Conservation (phyloP, 139 green algal species). For the Dunaliella primolecta region DNA sequence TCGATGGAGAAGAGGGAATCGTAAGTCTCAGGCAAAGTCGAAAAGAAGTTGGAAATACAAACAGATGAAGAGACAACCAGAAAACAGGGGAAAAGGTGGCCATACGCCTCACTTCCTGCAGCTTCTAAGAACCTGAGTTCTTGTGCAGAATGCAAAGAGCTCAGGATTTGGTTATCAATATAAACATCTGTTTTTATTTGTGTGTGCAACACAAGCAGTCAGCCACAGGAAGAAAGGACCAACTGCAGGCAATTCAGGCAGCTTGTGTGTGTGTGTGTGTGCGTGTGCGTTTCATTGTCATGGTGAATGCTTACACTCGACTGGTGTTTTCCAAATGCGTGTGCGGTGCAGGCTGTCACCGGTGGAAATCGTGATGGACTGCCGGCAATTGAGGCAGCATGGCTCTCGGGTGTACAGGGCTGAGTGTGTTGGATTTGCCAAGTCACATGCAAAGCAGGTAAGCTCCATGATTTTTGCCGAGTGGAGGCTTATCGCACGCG, state of each 20-base stretch:
- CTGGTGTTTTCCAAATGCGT: neutral
- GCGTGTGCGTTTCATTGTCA: conserved; percentile 5
- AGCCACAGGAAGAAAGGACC: neutral
- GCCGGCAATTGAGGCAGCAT: conserved; percentile 1
- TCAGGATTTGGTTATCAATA: no score
- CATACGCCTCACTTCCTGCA: no score
- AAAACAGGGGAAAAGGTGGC: no score
- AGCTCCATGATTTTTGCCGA: neutral
- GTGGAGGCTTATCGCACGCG: no score
- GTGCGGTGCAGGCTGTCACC: neutral
- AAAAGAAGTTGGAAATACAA: no score
- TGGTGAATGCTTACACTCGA: neutral
- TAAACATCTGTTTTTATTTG: neutral
- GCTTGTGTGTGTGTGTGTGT: conserved; percentile 16
- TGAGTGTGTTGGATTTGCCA: neutral
- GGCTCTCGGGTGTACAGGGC: neutral
- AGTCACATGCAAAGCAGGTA: neutral
- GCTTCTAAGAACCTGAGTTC: no score
- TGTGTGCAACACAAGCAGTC: neutral
- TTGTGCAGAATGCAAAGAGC: no score
- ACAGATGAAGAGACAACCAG: no score
- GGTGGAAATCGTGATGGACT: conserved; percentile 18
- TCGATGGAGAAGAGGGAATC: no score
- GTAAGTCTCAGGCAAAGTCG: no score
- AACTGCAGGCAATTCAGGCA: neutral